Evolutionary conservation across 768 basidiomycete species (phyloP), one percentile per base, ranked within the genome.

Genomic region (Lentinula raphanica): DNA sequence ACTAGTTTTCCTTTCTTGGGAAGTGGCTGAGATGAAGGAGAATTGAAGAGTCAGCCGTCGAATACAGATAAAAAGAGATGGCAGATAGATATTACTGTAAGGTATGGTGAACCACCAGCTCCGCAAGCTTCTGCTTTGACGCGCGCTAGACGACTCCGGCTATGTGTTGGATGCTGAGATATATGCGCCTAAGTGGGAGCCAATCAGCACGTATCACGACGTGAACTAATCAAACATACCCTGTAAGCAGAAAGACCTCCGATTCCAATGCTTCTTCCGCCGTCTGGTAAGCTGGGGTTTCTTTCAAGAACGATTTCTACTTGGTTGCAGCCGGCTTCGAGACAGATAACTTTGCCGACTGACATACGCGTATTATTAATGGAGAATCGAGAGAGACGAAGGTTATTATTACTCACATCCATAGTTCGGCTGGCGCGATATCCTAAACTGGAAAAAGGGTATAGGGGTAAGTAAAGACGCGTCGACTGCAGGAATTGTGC

Each of bases 331-430:
- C 55, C 55, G 11, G 29, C 17, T 23, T 57, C 45, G 12, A 57
- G 56, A 23, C 56, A 57, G 15, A 31, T 57, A 8, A 57, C 25
- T 28, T 35, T 46, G 13, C 56, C 56, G 25, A 29, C 55, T 56
- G 32, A 3, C 19, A 17, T n/a, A 29, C 3, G 39, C 21, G 19
- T 2, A 25, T 15, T 11, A 2, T 40, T 13, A 25, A 28, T 4
- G 3, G 23, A 35, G 32, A 35, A 13, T 15, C 38, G 29, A 5
- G 28, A 27, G 8, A 17, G 12, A n/a, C n/a, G 27, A 35, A 8
- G 25, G 25, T 15, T 38, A 38, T 12, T n/a, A 19, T 36, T 23
- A 55, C 54, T 39, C 21, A 56, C 54, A 56, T 42, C 54, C 54
- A 27, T 15, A 23, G 12, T 42, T 35, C 3, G 54, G 54, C 42